phyloP scores from a whole-genome alignment of 1,284 basidiomycete species.

The Fistulina hepatica region DNA sequence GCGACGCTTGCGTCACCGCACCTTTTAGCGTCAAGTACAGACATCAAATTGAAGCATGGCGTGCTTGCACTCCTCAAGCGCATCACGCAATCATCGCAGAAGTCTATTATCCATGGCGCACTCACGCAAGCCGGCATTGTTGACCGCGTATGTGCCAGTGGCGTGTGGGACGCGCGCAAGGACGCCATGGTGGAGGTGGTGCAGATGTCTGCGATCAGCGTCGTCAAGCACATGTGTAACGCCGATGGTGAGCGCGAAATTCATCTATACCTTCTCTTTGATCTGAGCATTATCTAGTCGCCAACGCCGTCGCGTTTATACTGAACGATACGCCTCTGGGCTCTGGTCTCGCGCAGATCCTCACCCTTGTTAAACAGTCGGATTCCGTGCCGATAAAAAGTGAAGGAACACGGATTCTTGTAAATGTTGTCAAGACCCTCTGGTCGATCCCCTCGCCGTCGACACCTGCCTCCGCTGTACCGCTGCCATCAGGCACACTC shows the following conservation, averaged over 20 bases:
- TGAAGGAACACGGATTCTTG: constrained; percentile 82
- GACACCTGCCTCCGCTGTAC: constrained; percentile 18
- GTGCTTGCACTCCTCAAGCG: constrained; percentile 78
- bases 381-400: constrained; percentile 78
- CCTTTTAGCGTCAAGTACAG: constrained; percentile 41
- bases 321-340: constrained; percentile 20
- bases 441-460: constrained; percentile 41
- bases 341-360: constrained; percentile 55
- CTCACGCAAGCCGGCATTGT: constrained; percentile 60
- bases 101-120: constrained; percentile 44
- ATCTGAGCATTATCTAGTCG: constrained; percentile 33
- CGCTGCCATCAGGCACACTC: constrained; percentile 10
- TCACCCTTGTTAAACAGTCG: constrained; percentile 68
- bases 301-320: constrained; percentile 50
- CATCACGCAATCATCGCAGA: constrained; percentile 64
- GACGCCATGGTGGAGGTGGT: constrained; percentile 75
- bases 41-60: constrained; percentile 79
- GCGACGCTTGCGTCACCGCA: constrained; percentile 38
- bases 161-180: constrained; percentile 58
- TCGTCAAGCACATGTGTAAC: constrained; percentile 82
- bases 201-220: constrained; percentile 80
- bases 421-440: constrained; percentile 68
- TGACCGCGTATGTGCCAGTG: constrained; percentile 49
- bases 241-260: constrained; percentile 45
- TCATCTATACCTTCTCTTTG: background rate